phyloP scores from a whole-genome alignment of 1,139 yeast species.

The Scheffersomyces lignicola region DNA sequence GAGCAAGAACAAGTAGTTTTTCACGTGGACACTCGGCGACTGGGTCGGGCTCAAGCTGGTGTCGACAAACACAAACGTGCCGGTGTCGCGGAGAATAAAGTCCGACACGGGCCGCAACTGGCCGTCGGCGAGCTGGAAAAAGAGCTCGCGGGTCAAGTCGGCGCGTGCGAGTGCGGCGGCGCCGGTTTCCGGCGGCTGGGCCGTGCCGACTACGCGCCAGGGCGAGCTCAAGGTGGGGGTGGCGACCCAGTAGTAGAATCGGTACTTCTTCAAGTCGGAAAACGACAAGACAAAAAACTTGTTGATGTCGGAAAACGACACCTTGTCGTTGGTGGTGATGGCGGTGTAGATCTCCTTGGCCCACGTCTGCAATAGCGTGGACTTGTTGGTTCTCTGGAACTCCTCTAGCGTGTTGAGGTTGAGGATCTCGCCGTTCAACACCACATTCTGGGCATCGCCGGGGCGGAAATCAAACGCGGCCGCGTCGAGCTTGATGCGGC shows the following conservation, averaged over 20 bases:
- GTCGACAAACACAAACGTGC: slow-evolving; percentile 58
- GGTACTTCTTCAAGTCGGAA: slow-evolving; percentile 87
- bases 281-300: slow-evolving; percentile 65
- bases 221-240: slow-evolving; percentile 61
- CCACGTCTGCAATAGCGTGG: slow-evolving; percentile 48
- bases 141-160: slow-evolving; percentile 9
- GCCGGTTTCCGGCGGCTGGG: too few relatives aligned
- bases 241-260: slow-evolving; percentile 87
- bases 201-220: slow-evolving; percentile 34
- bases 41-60: slow-evolving; percentile 45
- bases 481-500: slow-evolving; percentile 37
- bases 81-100: slow-evolving; percentile 5
- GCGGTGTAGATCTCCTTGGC: slow-evolving; percentile 29
- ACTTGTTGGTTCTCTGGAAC: slow-evolving; percentile 69
- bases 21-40: slow-evolving; percentile 61
- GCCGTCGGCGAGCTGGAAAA: slow-evolving; percentile 14
- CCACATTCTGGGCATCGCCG: slow-evolving; percentile 11
- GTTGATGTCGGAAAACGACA: slow-evolving; percentile 19
- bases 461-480: slow-evolving; percentile 43
- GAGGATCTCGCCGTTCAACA: slow-evolving; percentile 30
- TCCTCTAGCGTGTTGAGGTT: slow-evolving; percentile 86
- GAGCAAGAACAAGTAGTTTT: slow-evolving; percentile 64
- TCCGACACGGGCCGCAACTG: slow-evolving; percentile 7
- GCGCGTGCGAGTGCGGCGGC: slow-evolving; percentile 7
- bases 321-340: slow-evolving; percentile 9